A percentile compares a stretch with the other conserved stretches of the same genome.
Evolutionary conservation across 1,139 yeast species (phyloP).

Genomic region (Citeromyces siamensis): DNA sequence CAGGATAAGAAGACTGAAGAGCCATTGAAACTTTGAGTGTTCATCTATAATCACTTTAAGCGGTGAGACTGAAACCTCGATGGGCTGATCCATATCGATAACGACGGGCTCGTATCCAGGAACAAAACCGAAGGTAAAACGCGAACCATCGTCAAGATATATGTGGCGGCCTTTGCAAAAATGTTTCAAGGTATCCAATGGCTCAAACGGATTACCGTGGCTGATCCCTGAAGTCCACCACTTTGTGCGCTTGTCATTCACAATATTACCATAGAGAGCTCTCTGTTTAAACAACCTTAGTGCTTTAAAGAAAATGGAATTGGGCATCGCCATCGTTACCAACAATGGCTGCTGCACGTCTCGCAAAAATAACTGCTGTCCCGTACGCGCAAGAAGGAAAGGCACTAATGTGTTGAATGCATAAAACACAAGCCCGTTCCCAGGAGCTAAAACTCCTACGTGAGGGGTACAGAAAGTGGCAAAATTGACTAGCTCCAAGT

Average conservation of each 20-base stretch:
- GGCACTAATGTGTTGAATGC: conserved; percentile 51
- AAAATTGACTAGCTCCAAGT: conserved; percentile 38
- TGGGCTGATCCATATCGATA: conserved; percentile 31
- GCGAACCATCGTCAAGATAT: conserved; percentile 25
- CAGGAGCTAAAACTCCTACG: conserved; percentile 64
- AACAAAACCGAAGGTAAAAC: conserved; percentile 30
- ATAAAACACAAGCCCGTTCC: conserved; percentile 26
- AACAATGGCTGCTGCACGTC: conserved; percentile 26
- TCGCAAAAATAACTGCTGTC: conserved; percentile 55
- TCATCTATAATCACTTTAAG: neutral
- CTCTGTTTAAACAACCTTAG: conserved; percentile 36
- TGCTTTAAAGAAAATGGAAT: conserved; percentile 47
- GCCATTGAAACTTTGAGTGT: too few relatives aligned
- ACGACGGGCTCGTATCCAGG: conserved; percentile 41
- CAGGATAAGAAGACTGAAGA: conserved; percentile 27
- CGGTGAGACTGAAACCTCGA: conserved; percentile 8
- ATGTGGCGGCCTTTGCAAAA: conserved; percentile 15
- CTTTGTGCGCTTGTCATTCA: conserved; percentile 68
- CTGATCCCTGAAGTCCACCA: conserved; percentile 77
- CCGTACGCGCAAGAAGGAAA: conserved; percentile 52
- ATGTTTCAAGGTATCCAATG: conserved; percentile 16
- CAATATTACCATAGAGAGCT: conserved; percentile 58
- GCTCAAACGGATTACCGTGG: conserved; percentile 46
- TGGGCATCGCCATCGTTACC: conserved; percentile 40
- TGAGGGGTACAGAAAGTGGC: conserved; percentile 77